A percentile compares a stretch with the other conserved stretches of the same genome.
phyloP scores from a whole-genome alignment of 371 early-diverging fungal species.

The Chytridium lagenaria region DNA sequence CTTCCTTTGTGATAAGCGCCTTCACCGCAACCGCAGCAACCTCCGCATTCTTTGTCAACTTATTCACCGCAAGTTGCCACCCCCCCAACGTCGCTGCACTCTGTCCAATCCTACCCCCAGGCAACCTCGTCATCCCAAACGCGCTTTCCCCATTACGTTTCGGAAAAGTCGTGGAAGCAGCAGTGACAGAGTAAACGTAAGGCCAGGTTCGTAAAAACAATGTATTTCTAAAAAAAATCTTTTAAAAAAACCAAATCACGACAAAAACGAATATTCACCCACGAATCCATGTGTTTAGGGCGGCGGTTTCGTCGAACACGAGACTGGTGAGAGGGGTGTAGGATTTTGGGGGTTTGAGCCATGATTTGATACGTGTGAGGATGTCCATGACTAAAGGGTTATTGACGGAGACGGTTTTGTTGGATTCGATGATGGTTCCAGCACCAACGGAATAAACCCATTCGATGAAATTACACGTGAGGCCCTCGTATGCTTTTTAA shows the following conservation, averaged over 20 bases:
- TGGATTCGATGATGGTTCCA: not conserved
- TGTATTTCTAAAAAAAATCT: not conserved
- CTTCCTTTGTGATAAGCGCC: not conserved
- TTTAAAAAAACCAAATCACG: not conserved
- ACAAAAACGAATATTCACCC: not conserved
- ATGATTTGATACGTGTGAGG: not conserved
- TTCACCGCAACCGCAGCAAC: not conserved
- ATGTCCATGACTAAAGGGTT: not conserved
- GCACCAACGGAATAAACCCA: slow-evolving; percentile 9
- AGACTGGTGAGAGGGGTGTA: not conserved
- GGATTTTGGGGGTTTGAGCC: not conserved
- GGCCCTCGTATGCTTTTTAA: slow-evolving; percentile 28
- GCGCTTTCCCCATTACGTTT: not conserved
- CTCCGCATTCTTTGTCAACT: not conserved
- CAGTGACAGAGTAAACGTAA: not conserved
- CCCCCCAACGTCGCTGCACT: slow-evolving; percentile 6
- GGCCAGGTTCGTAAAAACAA: slow-evolving; percentile 13
- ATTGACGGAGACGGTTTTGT: slow-evolving; percentile 5
- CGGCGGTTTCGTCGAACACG: not conserved
- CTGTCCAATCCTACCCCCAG: not conserved
- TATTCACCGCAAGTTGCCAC: slow-evolving; percentile 9
- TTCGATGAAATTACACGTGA: slow-evolving; percentile 18
- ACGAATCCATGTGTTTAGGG: not conserved
- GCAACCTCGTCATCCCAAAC: not conserved
- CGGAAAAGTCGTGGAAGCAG: not conserved